phyloP scores from a whole-genome alignment of 2,329 filamentous ascomycete species.

The Colletotrichum liriopes region DNA sequence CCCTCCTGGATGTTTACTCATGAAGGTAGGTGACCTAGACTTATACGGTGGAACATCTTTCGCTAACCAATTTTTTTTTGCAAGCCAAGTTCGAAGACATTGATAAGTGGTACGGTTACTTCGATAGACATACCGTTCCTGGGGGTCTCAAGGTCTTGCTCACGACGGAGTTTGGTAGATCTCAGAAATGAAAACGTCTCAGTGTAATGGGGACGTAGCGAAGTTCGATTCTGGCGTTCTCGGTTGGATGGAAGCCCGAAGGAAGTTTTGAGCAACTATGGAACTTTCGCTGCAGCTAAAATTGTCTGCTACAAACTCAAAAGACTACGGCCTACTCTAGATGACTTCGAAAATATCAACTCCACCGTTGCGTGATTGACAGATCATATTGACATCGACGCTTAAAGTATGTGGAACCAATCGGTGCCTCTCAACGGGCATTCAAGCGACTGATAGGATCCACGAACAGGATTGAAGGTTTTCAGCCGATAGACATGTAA shows the following conservation, averaged over 20 bases:
- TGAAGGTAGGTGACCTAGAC: neutral
- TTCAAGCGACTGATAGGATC: neutral
- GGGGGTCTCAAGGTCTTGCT: constrained; percentile 7
- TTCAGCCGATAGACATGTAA: neutral
- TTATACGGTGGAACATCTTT: neutral
- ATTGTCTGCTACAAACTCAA: too few relatives aligned
- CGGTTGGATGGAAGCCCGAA: too few relatives aligned
- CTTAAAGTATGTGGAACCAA: neutral
- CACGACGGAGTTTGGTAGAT: constrained; percentile 9
- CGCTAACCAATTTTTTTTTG: too few relatives aligned
- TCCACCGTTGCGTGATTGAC: neutral
- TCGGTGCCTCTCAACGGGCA: neutral
- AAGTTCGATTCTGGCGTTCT: too few relatives aligned
- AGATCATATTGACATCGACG: neutral
- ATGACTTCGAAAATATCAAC: too few relatives aligned
- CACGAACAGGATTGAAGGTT: neutral
- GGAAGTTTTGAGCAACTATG: too few relatives aligned
- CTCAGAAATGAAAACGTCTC: neutral
- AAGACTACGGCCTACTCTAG: too few relatives aligned
- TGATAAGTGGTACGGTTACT: constrained; percentile 8
- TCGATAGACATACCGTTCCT: neutral
- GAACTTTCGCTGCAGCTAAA: too few relatives aligned
- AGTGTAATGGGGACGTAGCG: too few relatives aligned
- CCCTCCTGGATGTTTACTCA: constrained; percentile 20
- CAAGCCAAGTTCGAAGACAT: constrained; percentile 7